Conservation (phyloP, 2,329 filamentous ascomycete genomes). For the Uncinocarpus reesii region DNA sequence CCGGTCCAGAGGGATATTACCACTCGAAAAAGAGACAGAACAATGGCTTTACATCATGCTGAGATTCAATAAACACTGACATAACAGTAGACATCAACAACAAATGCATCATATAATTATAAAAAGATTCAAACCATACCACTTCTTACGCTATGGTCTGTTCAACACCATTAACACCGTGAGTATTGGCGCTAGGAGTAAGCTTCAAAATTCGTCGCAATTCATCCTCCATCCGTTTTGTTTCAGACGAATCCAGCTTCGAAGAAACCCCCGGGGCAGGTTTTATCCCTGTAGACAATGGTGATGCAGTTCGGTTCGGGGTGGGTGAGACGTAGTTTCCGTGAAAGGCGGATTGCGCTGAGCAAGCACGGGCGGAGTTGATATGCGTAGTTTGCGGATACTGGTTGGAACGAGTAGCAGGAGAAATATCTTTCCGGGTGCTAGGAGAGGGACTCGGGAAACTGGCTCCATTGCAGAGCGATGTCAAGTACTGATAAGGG, state of each 20-base stretch:
- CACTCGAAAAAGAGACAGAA: conserved; percentile 4
- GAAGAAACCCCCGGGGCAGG: conserved; percentile 21
- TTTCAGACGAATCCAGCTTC: conserved; percentile 26
- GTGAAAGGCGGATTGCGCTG: conserved; percentile 19
- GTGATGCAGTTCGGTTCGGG: conserved; percentile 8
- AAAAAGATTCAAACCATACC: background rate
- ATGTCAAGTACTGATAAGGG: conserved; percentile 20
- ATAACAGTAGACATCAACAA: background rate
- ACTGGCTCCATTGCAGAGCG: conserved; percentile 19
- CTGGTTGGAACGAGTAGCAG: conserved; percentile 15
- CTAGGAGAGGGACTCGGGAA: conserved; percentile 20
- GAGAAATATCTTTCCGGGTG: conserved; percentile 26
- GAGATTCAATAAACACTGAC: conserved; percentile 2
- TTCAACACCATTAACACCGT: conserved; percentile 26
- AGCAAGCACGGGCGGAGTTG: conserved; percentile 10
- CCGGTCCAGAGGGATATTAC: background rate
- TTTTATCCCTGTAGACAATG: conserved; percentile 19
- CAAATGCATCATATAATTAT: conserved; percentile 6
- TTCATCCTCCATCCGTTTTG: conserved; percentile 41
- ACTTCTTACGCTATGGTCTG: conserved; percentile 26
- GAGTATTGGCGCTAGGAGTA: conserved; percentile 25
- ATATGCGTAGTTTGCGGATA: conserved; percentile 15
- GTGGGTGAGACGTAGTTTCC: conserved; percentile 12
- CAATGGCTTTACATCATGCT: background rate
- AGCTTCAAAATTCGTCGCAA: conserved; percentile 40